Conservation (phyloP, 805 yeast genomes). For the Yarrowia porcina region DNA sequence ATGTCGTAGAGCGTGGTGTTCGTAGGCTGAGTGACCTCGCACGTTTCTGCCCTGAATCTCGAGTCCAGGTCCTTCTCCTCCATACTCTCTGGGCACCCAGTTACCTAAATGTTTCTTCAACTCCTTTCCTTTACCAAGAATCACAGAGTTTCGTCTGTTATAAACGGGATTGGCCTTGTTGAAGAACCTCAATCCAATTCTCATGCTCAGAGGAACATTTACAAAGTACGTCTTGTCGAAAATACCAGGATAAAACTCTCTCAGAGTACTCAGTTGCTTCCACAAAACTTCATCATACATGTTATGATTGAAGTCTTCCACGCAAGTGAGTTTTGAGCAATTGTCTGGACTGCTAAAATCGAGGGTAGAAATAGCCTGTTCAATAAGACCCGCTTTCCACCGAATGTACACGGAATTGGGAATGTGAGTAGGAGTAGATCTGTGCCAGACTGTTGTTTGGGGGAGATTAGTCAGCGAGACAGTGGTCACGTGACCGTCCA, state of each 20-base stretch:
- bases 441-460: slow-evolving; percentile 1
- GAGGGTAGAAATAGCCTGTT: neutral
- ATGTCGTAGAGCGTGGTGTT: neutral
- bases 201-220: neutral
- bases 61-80: slow-evolving; percentile 1
- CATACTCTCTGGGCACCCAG: slow-evolving; percentile 5
- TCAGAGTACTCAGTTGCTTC: neutral
- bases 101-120: slow-evolving; percentile 1
- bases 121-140: slow-evolving; percentile 1
- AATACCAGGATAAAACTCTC: slow-evolving; percentile 2
- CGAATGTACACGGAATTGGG: neutral
- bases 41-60: neutral
- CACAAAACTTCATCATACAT: neutral
- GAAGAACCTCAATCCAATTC: neutral
- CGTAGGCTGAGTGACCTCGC: neutral
- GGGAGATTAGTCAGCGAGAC: neutral
- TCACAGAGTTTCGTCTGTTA: neutral
- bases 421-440: neutral
- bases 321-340: neutral
- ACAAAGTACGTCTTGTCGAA: neutral
- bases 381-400: neutral
- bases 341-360: neutral
- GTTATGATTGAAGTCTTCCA: neutral
- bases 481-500: neutral
- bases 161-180: neutral